Percentiles rank a stretch among this genome's conserved stretches.
These are phyloP conservation scores for Penicillium lividum DNA, from an alignment of 495 filamentous ascomycete genomes.

Conservation along the genomic window DNA sequence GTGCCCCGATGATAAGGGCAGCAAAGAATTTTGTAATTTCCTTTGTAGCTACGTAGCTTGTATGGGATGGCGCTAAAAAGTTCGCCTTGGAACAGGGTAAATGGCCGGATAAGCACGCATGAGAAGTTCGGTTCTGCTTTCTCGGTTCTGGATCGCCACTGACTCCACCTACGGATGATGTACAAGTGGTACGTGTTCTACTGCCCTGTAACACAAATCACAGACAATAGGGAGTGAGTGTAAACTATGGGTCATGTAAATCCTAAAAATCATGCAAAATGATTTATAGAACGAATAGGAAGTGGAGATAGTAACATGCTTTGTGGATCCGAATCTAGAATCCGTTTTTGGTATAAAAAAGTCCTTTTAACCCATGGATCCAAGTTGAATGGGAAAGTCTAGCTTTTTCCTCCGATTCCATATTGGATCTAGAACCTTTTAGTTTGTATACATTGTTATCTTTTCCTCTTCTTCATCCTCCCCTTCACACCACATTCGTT, in stretches of 20 bases:
- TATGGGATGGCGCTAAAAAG: neutral
- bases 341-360: neutral
- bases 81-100: neutral
- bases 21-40: neutral
- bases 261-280: neutral
- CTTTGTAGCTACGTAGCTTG: neutral
- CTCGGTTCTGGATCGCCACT: conserved; percentile 18
- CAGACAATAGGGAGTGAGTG: neutral
- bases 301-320: conserved; percentile 6
- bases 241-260: too few relatives aligned
- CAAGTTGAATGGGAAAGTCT: neutral
- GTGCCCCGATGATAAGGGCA: conserved; percentile 14
- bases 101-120: neutral
- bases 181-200: conserved; percentile 14
- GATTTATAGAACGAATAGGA: neutral
- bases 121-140: neutral
- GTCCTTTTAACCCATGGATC: too few relatives aligned
- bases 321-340: conserved; percentile 2
- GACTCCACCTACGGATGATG: conserved; percentile 16
- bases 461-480: neutral
- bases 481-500: neutral
- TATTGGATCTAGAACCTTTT: neutral
- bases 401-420: neutral
- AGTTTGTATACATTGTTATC: conserved; percentile 1
- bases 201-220: neutral